These are phyloP conservation scores for Sechiopsis laciniata DNA, from an alignment of 306 rosid genomes.

Conservation along the genomic window DNA sequence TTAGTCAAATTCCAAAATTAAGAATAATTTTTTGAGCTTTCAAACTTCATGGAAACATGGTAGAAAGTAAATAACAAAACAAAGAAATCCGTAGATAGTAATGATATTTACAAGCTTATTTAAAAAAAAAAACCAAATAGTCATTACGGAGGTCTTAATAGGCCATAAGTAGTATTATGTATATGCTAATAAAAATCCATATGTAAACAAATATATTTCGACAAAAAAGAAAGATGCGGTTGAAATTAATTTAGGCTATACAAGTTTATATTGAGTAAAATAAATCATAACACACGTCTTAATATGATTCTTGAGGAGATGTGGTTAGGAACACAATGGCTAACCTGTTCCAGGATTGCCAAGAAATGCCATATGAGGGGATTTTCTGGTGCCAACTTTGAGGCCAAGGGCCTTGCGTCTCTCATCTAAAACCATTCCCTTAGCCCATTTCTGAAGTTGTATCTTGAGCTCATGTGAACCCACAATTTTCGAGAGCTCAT, in stretches of 20 bases:
- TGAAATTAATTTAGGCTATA: too few relatives aligned
- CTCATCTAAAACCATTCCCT: conserved; percentile 98
- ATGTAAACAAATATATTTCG: not conserved
- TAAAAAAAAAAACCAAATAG: not conserved
- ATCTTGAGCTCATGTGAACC: conserved; percentile 78
- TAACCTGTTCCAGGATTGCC: conserved; percentile 98
- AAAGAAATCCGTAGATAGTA: not conserved
- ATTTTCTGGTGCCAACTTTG: conserved; percentile 71
- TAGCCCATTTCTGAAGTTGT: conserved; percentile 89
- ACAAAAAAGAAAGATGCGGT: not conserved
- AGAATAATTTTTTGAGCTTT: not conserved
- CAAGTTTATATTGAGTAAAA: not conserved
- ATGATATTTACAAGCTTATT: not conserved
- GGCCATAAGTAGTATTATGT: not conserved
- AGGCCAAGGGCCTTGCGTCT: conserved; percentile 90
- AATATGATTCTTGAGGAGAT: not conserved
- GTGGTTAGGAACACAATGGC: not conserved
- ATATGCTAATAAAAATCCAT: not conserved
- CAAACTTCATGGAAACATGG: not conserved
- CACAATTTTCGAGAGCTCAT: conserved; percentile 65
- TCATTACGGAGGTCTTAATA: not conserved
- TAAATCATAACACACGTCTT: not conserved
- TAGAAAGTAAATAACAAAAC: too few relatives aligned
- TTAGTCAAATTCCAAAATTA: not conserved
- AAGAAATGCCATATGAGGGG: conserved; percentile 98